A percentile compares a stretch with the other conserved stretches of the same genome.
Evolutionary conservation across 2,329 filamentous ascomycete species (phyloP).

Genomic region (Exophiala xenobiotica): DNA sequence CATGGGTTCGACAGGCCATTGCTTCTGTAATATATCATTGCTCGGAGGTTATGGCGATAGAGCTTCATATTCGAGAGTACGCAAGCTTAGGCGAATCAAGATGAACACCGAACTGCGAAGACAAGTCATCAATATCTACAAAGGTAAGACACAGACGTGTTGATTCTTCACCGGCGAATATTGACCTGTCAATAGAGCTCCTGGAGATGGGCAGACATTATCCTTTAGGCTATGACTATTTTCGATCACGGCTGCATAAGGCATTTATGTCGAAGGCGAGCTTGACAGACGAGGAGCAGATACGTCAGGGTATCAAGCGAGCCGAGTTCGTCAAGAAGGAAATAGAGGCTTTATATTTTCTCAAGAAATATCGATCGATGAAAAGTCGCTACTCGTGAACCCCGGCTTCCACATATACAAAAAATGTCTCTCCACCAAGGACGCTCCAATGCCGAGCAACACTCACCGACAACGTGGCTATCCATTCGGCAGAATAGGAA

Average conservation of each 20-base stretch:
- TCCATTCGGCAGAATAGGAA: no score
- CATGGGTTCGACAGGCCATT: neutral
- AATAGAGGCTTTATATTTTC: conserved; percentile 76
- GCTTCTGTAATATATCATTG: no score
- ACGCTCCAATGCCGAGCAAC: neutral
- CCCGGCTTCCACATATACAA: conserved; percentile 5
- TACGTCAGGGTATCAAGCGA: conserved; percentile 69
- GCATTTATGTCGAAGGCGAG: conserved; percentile 77
- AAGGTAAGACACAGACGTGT: conserved; percentile 58
- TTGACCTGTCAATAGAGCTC: conserved; percentile 60
- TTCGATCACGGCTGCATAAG: conserved; percentile 74
- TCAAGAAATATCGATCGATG: conserved; percentile 25
- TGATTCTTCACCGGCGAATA: neutral
- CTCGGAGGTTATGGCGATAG: neutral
- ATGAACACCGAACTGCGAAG: conserved; percentile 63
- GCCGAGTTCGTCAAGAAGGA: conserved; percentile 94
- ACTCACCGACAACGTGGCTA: no score
- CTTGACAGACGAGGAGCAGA: conserved; percentile 70
- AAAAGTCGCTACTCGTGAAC: conserved; percentile 25
- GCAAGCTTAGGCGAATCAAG: neutral
- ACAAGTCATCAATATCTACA: conserved; percentile 84
- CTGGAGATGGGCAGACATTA: conserved; percentile 83
- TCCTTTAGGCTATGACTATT: conserved; percentile 80
- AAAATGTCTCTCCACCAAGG: neutral
- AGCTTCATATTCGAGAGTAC: no score